Conservation (phyloP, 441 rosid species). For the Oxalis stricta region DNA sequence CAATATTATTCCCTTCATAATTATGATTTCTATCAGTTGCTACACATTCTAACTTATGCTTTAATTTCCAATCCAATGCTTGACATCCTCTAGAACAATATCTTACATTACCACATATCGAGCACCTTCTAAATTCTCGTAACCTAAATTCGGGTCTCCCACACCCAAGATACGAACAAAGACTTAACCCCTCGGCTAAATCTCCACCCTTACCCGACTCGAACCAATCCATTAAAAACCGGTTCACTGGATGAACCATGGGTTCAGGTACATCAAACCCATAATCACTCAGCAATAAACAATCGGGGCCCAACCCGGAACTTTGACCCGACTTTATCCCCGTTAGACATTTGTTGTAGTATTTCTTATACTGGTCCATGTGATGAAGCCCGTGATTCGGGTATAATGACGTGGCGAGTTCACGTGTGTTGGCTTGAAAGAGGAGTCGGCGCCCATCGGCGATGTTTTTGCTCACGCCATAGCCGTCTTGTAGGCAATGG, state of each 20-base stretch:
- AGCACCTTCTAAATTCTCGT: constrained; percentile 72
- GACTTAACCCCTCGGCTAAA: constrained; percentile 25
- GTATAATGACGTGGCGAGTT: constrained; percentile 30
- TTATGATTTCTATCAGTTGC: constrained; percentile 18
- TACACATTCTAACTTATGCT: constrained; percentile 55
- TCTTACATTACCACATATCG: constrained; percentile 68
- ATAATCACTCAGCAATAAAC: constrained; percentile 34
- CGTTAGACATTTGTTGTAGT: no score
- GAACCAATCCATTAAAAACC: constrained; percentile 64
- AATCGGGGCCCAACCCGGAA: constrained; percentile 5
- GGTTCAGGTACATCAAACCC: constrained; percentile 36
- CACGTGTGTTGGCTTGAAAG: constrained; percentile 72
- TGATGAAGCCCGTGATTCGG: constrained; percentile 8
- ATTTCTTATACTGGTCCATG: no score
- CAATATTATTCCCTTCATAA: constrained; percentile 18
- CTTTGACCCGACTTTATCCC: no score
- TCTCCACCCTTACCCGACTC: constrained; percentile 16
- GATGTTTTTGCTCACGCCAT: constrained; percentile 49
- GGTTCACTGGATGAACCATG: constrained; percentile 56
- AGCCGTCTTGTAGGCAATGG: constrained; percentile 89
- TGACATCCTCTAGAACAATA: constrained; percentile 88
- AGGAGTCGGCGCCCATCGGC: constrained; percentile 56
- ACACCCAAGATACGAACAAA: constrained; percentile 64
- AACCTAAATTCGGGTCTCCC: constrained; percentile 74
- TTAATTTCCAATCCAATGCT: constrained; percentile 74